Evolutionary conservation across 2,329 filamentous ascomycete species (phyloP).

Genomic region (Trichophyton equinum): DNA sequence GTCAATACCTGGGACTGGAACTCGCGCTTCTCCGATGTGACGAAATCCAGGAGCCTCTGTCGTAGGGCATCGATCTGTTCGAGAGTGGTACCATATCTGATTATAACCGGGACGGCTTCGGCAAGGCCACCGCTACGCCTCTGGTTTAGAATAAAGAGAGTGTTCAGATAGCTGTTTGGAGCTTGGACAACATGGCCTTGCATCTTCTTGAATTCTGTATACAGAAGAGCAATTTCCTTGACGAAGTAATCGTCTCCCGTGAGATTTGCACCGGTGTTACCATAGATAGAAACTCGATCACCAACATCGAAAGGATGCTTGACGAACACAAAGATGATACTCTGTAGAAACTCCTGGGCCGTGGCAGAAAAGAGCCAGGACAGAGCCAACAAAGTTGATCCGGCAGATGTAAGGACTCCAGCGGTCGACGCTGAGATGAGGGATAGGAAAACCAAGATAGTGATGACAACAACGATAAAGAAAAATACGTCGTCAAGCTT

Average conservation of each 20-base stretch:
- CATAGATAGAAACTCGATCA: constrained; percentile 83
- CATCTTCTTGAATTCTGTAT: constrained; percentile 98
- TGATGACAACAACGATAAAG: constrained; percentile 70
- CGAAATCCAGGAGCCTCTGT: constrained; percentile 68
- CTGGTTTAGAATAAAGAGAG: constrained; percentile 88
- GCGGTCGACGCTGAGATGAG: constrained; percentile 85
- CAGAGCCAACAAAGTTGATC: constrained; percentile 73
- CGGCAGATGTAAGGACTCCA: constrained; percentile 76
- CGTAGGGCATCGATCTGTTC: constrained; percentile 75
- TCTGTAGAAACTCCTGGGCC: constrained; percentile 86
- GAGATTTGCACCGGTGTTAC: constrained; percentile 66
- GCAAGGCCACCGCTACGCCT: constrained; percentile 77
- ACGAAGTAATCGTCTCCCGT: constrained; percentile 91
- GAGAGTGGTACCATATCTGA: constrained; percentile 78
- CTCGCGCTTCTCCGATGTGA: constrained; percentile 73
- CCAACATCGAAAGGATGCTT: constrained; percentile 96
- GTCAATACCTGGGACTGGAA: constrained; percentile 78
- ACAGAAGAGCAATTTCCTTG: constrained; percentile 82
- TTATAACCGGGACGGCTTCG: constrained; percentile 68
- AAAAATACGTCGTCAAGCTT: constrained; percentile 83
- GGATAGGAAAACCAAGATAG: constrained; percentile 74
- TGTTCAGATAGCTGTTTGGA: constrained; percentile 87
- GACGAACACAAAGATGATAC: constrained; percentile 78
- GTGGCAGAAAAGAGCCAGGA: constrained; percentile 90
- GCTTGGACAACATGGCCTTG: constrained; percentile 92